These are phyloP conservation scores for Apiotrichum montevideense DNA, from an alignment of 1,284 basidiomycete species.

Conservation along the genomic window DNA sequence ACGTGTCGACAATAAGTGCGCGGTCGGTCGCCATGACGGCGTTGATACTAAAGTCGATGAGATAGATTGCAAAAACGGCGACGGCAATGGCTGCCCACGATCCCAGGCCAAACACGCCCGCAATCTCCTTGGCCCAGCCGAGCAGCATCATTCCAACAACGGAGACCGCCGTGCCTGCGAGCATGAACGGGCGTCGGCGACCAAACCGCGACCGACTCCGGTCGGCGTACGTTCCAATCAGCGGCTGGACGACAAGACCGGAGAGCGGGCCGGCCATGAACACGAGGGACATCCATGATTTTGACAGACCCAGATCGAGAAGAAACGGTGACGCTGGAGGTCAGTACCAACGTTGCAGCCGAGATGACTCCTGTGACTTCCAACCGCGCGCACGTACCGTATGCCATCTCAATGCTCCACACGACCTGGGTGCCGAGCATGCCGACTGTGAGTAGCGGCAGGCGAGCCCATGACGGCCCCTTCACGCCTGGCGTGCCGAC, in stretches of 20 bases:
- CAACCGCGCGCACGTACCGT: conserved; percentile 53
- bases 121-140: conserved; percentile 73
- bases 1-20: conserved; percentile 51
- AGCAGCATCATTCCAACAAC: conserved; percentile 69
- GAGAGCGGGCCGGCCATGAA: conserved; percentile 91
- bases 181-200: conserved; percentile 77
- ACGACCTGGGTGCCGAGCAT: conserved; percentile 75
- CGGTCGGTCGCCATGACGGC: conserved; percentile 54
- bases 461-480: conserved; percentile 58
- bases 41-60: conserved; percentile 89
- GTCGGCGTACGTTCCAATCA: conserved; percentile 81
- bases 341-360: neutral
- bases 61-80: conserved; percentile 77
- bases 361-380: too few species aligned
- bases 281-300: conserved; percentile 80
- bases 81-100: conserved; percentile 54
- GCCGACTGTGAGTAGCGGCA: conserved; percentile 69
- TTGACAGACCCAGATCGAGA: conserved; percentile 79
- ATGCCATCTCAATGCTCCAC: conserved; percentile 89
- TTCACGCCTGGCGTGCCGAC: conserved; percentile 55
- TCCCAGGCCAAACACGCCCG: conserved; percentile 54
- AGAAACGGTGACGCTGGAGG: conserved; percentile 76
- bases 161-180: conserved; percentile 63
- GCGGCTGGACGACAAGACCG: conserved; percentile 84
- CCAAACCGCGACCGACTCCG: conserved; percentile 78